phyloP scores from a whole-genome alignment of 805 yeast genomes.

The Sugiyamaella floridensis region DNA sequence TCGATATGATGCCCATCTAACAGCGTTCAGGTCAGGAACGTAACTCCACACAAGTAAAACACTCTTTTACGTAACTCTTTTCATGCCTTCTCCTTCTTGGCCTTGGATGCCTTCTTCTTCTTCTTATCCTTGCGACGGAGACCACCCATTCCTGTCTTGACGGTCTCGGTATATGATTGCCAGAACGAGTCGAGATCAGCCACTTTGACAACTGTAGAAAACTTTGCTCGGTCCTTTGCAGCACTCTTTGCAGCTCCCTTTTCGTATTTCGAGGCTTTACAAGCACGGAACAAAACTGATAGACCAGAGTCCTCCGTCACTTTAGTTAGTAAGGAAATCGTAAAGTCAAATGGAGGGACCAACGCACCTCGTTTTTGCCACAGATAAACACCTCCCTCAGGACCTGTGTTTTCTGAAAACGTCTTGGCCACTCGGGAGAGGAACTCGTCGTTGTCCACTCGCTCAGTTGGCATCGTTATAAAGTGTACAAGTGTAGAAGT shows the following conservation, averaged over 20 bases:
- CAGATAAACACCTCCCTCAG: constrained; percentile 31
- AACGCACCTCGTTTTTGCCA: constrained; percentile 30
- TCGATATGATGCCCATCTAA: too few relatives aligned
- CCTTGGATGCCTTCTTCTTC: constrained; percentile 49
- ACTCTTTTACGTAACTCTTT: background rate
- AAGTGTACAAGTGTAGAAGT: too few relatives aligned
- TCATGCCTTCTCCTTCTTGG: constrained; percentile 2
- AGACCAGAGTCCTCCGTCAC: constrained; percentile 17
- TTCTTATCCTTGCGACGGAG: constrained; percentile 77
- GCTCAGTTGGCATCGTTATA: constrained; percentile 1
- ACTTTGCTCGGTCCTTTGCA: constrained; percentile 40
- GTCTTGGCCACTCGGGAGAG: constrained; percentile 23
- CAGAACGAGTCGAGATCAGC: constrained; percentile 64
- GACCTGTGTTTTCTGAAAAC: constrained; percentile 21
- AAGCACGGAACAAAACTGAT: constrained; percentile 61
- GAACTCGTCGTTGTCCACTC: constrained; percentile 21
- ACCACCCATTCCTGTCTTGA: constrained; percentile 69
- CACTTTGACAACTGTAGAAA: constrained; percentile 65
- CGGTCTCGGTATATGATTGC: constrained; percentile 60
- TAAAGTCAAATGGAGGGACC: constrained; percentile 12
- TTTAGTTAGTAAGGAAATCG: constrained; percentile 9
- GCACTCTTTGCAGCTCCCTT: constrained; percentile 32
- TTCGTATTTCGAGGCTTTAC: constrained; percentile 43
- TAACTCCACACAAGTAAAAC: too few relatives aligned
- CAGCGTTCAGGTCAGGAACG: too few relatives aligned